These are phyloP conservation scores for Verticillium dahliae DNA, from an alignment of 2,329 filamentous ascomycete genomes.

Conservation along the genomic window DNA sequence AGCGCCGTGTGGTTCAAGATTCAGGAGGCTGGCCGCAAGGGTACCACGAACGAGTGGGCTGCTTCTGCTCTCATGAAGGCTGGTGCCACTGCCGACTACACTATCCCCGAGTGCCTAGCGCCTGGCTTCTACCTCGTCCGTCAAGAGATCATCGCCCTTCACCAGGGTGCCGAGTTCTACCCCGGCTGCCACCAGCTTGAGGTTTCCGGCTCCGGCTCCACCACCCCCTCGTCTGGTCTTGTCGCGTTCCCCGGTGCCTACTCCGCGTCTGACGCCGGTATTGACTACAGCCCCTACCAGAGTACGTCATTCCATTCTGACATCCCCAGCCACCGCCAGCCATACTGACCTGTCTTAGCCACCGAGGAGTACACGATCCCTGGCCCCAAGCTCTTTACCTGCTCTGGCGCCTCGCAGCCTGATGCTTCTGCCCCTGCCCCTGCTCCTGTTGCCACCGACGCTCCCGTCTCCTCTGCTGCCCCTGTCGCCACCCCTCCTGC, in stretches of 20 bases:
- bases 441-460: slow-evolving; percentile 1
- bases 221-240: slow-evolving; percentile 22
- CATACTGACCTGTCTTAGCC: slow-evolving; percentile 4
- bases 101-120: slow-evolving; percentile 39
- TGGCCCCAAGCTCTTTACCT: slow-evolving; percentile 40
- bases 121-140: slow-evolving; percentile 45
- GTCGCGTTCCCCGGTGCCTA: slow-evolving; percentile 45
- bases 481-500: background rate
- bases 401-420: slow-evolving; percentile 20
- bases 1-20: slow-evolving; percentile 49
- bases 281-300: slow-evolving; percentile 42
- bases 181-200: slow-evolving; percentile 47
- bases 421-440: background rate
- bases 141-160: slow-evolving; percentile 45
- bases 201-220: slow-evolving; percentile 36
- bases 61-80: slow-evolving; percentile 35
- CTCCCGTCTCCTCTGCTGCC: slow-evolving; percentile 1
- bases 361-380: slow-evolving; percentile 36
- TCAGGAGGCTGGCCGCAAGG: slow-evolving; percentile 39
- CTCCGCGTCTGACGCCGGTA: slow-evolving; percentile 34
- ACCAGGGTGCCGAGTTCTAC: slow-evolving; percentile 46
- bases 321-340: background rate
- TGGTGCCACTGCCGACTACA: slow-evolving; percentile 35
- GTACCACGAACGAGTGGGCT: slow-evolving; percentile 42
- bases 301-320: slow-evolving; percentile 13